Evolutionary conservation across 2,329 filamentous ascomycete species (phyloP).

Genomic region (Camptophora hylomeconis): DNA sequence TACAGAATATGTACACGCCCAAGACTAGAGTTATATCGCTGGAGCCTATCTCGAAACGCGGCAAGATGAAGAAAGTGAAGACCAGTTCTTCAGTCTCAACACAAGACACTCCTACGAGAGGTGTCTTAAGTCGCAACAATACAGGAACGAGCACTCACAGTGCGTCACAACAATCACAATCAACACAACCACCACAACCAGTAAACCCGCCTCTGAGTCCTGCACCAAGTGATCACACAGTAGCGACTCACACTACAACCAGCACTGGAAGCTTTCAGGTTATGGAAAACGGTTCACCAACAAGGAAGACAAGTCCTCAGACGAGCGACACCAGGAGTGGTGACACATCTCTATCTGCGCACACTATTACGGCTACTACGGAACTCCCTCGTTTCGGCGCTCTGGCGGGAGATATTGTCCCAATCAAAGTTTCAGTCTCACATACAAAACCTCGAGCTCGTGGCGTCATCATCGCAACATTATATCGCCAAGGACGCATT

Average conservation of each 20-base stretch:
- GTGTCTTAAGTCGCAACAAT: conserved; percentile 27
- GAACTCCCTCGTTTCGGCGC: conserved; percentile 73
- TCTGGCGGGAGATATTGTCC: conserved; percentile 70
- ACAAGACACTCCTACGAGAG: conserved; percentile 33
- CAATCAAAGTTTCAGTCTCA: conserved; percentile 67
- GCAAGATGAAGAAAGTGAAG: conserved; percentile 46
- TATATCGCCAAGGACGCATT: conserved; percentile 83
- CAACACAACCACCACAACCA: conserved; percentile 18
- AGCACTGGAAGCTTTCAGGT: conserved; percentile 48
- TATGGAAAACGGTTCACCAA: conserved; percentile 30
- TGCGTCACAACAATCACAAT: conserved; percentile 9
- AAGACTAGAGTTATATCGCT: conserved; percentile 74
- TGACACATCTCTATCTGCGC: conserved; percentile 46
- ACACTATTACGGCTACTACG: conserved; percentile 75
- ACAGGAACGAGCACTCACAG: conserved; percentile 11
- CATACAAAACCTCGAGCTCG: conserved; percentile 73
- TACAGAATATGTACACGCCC: conserved; percentile 60
- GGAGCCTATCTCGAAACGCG: conserved; percentile 66
- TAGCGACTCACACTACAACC: conserved; percentile 55
- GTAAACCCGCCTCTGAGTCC: conserved; percentile 31
- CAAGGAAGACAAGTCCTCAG: conserved; percentile 18
- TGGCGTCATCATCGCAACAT: conserved; percentile 83
- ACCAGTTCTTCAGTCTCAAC: conserved; percentile 27
- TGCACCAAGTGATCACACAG: conserved; percentile 54
- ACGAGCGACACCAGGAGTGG: conserved; percentile 37